Conservation (phyloP, 768 basidiomycete genomes). For the Podaxis sp. region DNA sequence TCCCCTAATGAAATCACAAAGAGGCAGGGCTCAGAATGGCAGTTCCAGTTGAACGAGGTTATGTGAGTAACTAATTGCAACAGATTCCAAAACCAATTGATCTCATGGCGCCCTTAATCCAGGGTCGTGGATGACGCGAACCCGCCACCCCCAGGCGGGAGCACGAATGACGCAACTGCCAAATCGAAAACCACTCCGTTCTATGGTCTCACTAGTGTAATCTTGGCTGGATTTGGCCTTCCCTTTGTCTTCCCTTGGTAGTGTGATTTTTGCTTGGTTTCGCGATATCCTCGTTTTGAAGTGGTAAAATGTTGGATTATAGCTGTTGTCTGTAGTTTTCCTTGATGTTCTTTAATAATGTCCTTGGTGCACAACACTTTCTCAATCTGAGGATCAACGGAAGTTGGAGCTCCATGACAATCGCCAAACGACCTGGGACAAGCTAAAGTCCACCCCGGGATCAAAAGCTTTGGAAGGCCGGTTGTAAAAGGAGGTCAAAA, state of each 20-base stretch:
- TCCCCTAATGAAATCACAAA: neutral
- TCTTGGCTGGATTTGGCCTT: neutral
- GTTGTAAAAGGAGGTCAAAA: too few relatives aligned
- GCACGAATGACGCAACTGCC: neutral
- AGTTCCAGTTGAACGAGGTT: constrained; percentile 12
- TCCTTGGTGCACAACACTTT: too few relatives aligned
- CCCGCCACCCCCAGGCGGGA: neutral
- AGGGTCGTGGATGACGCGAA: neutral
- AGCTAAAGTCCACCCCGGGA: too few relatives aligned
- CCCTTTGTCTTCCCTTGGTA: neutral
- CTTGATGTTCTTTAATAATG: too few relatives aligned
- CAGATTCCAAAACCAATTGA: neutral
- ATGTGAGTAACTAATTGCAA: neutral
- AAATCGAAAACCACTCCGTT: neutral
- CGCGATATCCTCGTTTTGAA: neutral
- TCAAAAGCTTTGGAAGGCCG: too few relatives aligned
- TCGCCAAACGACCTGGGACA: too few relatives aligned
- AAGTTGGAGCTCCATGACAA: too few relatives aligned
- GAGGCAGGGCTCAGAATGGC: constrained; percentile 5
- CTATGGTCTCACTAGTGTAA: neutral
- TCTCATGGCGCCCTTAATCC: neutral
- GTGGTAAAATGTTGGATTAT: neutral
- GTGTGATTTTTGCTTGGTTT: neutral
- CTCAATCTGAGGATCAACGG: too few relatives aligned
- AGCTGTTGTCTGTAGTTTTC: too few relatives aligned